Evolutionary conservation across 768 basidiomycete species (phyloP), one percentile per base, ranked within the genome.

Genomic region (Boletus subcaerulescens): DNA sequence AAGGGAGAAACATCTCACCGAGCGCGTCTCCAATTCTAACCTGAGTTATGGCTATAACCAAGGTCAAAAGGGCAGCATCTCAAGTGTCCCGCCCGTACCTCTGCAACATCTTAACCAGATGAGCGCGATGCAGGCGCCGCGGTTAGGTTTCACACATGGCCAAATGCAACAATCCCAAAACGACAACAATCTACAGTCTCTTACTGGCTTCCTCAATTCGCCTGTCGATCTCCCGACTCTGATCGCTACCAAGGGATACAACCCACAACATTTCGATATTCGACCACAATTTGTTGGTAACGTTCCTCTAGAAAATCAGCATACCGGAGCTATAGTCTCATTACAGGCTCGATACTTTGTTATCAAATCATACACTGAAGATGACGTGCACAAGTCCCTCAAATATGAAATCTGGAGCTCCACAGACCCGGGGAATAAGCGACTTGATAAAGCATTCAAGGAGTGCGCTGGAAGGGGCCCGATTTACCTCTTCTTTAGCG

Each of bases 361-460:
- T 32, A 98, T 99, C 79, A 99, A 99, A 71, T 96, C 93, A 0
- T 99, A 95, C 73, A 98, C 97, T 1, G 96, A 98, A 71, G 97
- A 98, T 65, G 96, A 99, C 66, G 96, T 99, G 1, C 96, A 98
- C 75, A 99, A 99, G 71, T 95, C 92, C 15, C 80, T 97, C 64
- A 96, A 96, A 65, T 95, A 96, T 61, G 94, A 96, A 71, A 97
- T 98, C 46, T 97, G 95, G 95, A 93, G 92, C 57, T 96, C 93
- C 10, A 97, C 95, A 0, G 93, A 94, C 67, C 90, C 93, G 1
- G 97, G 97, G 3, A 99, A 99, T 68, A 97, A 98, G 75, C 80
- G 97, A 35, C 84, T 99, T 15, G 96, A 99, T 70, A 92, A 93
- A 69, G 97, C 96, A 0, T 98, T 97, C 81, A 91, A 93, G 67